Conservation (phyloP, 768 basidiomycete genomes). For the Podaxis pistillaris region DNA sequence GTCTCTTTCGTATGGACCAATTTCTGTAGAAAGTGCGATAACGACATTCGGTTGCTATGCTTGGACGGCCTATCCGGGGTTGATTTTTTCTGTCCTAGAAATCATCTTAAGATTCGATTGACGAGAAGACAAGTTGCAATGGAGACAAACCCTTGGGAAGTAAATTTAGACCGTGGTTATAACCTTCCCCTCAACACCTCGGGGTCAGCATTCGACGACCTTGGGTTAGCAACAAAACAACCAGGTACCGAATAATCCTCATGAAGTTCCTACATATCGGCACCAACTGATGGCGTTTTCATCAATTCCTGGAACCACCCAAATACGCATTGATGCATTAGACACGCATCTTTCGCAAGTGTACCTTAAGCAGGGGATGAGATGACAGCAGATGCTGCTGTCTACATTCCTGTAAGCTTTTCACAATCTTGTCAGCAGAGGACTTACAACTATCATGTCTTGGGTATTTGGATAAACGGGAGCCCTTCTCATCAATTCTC, state of each 20-base stretch:
- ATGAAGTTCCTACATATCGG: background rate
- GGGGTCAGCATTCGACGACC: background rate
- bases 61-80: too few species aligned
- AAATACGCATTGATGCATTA: background rate
- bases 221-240: background rate
- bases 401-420: background rate
- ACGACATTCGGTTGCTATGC: too few species aligned
- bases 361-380: background rate
- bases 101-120: too few species aligned
- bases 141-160: too few species aligned
- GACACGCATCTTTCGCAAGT: background rate
- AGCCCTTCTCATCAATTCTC: background rate
- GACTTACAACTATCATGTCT: background rate
- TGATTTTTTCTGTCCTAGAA: too few species aligned
- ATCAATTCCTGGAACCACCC: background rate
- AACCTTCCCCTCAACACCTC: background rate
- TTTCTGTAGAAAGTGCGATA: too few species aligned
- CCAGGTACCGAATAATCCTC: background rate
- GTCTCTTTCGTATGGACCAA: too few species aligned
- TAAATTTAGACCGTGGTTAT: background rate
- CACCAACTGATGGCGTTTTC: background rate
- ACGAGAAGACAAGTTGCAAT: too few species aligned
- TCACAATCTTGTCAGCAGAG: background rate
- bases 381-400: background rate
- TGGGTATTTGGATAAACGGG: background rate